Evolutionary conservation across 148 eudicot species (phyloP).

Genomic region (Rheum nobile): DNA sequence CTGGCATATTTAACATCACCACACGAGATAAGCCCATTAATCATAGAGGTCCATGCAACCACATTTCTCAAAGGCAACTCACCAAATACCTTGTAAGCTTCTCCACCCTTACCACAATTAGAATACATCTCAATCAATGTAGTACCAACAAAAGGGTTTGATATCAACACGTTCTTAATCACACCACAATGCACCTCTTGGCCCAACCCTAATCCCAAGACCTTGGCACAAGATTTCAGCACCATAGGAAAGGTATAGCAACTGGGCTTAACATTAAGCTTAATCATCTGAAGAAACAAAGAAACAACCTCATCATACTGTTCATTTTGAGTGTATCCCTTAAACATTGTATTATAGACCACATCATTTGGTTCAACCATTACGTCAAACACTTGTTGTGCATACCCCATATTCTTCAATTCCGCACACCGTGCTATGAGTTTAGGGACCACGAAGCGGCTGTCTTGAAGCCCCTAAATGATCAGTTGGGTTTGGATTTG

Average conservation of each 20-base stretch:
- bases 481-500: constrained; percentile 49
- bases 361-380: constrained; percentile 37
- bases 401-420: constrained; percentile 22
- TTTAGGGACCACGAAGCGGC: constrained; percentile 23
- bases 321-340: too few relatives aligned
- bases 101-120: constrained; percentile 15
- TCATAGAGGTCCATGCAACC: constrained; percentile 61
- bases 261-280: too few relatives aligned
- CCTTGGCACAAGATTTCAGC: too few relatives aligned
- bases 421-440: constrained; percentile 15
- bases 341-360: too few relatives aligned
- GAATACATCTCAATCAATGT: constrained; percentile 63
- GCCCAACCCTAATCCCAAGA: too few relatives aligned
- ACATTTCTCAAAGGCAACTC: constrained; percentile 56
- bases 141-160: constrained; percentile 56
- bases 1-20: constrained; percentile 32
- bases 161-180: constrained; percentile 37
- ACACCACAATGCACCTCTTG: constrained; percentile 44
- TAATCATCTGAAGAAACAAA: too few relatives aligned
- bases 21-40: constrained; percentile 34
- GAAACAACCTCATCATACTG: too few relatives aligned
- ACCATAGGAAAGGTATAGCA: too few relatives aligned
- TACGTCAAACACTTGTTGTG: constrained; percentile 45
- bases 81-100: constrained; percentile 45
- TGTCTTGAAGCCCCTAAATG: constrained; percentile 26